Evolutionary conservation across 768 basidiomycete species (phyloP).

Genomic region (Rhodotorula graminis): DNA sequence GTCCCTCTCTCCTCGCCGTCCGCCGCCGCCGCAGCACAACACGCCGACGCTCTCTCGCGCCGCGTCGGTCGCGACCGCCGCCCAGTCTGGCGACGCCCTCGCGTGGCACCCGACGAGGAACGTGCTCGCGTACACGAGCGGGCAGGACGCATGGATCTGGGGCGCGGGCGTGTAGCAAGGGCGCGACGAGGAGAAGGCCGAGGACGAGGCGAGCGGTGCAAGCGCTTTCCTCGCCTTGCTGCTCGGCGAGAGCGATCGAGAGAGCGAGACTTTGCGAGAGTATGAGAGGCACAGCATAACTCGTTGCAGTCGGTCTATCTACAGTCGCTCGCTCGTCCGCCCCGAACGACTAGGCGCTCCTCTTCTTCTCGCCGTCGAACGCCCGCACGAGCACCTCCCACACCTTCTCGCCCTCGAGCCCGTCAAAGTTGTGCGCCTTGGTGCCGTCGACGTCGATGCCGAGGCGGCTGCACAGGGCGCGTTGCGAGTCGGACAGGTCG

Average conservation of each 20-base stretch:
- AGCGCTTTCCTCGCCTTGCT: too few relatives aligned
- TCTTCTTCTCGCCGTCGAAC: background rate
- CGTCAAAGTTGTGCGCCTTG: background rate
- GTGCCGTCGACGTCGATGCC: background rate
- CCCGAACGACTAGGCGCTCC: background rate
- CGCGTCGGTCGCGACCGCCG: background rate
- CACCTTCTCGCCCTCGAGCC: background rate
- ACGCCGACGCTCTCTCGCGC: slow-evolving; percentile 9
- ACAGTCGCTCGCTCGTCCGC: too few relatives aligned
- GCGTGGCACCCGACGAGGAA: slow-evolving; percentile 36
- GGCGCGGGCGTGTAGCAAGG: slow-evolving; percentile 15
- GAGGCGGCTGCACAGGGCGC: background rate
- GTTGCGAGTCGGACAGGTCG: background rate
- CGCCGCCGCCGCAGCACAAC: slow-evolving; percentile 10
- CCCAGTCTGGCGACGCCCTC: slow-evolving; percentile 7
- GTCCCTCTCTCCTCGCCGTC: background rate
- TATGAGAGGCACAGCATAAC: too few relatives aligned
- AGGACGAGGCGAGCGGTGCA: too few relatives aligned
- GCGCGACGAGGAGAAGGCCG: too few relatives aligned
- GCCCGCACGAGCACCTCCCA: background rate
- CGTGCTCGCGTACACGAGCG: slow-evolving; percentile 30
- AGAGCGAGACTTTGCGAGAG: too few relatives aligned
- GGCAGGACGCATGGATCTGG: slow-evolving; percentile 24
- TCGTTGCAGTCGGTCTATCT: too few relatives aligned
- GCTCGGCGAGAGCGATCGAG: too few relatives aligned